These are phyloP conservation scores for Mycena belliarum DNA, from an alignment of 768 basidiomycete species.

Conservation along the genomic window DNA sequence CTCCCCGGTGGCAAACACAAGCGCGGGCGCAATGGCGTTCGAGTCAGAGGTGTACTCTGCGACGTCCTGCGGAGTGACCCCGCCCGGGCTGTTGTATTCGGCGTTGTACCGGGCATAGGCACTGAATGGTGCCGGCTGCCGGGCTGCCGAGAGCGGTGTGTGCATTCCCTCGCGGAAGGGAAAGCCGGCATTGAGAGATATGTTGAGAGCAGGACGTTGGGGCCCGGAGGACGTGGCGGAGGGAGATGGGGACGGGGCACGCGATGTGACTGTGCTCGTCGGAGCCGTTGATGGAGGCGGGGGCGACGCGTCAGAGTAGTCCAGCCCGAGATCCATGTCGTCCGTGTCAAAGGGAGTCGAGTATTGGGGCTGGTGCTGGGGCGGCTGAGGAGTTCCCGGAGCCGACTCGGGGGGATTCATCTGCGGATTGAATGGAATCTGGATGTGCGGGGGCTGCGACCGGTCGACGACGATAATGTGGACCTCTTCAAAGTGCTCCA, in stretches of 20 bases:
- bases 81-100: slow-evolving; percentile 13
- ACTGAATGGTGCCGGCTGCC: slow-evolving; percentile 9
- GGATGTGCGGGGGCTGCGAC: slow-evolving; percentile 39
- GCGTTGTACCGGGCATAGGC: slow-evolving; percentile 18
- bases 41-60: slow-evolving; percentile 3
- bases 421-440: slow-evolving; percentile 49
- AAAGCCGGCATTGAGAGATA: slow-evolving; percentile 18
- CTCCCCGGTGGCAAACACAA: slow-evolving; percentile 19
- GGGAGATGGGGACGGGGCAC: slow-evolving; percentile 18
- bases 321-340: slow-evolving; percentile 82
- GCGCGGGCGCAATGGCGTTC: slow-evolving; percentile 12
- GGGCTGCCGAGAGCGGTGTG: slow-evolving; percentile 6
- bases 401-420: slow-evolving; percentile 29
- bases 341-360: slow-evolving; percentile 65
- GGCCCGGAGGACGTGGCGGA: slow-evolving; percentile 15
- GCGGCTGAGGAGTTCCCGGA: slow-evolving; percentile 25
- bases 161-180: slow-evolving; percentile 10
- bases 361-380: slow-evolving; percentile 34
- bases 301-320: slow-evolving; percentile 48
- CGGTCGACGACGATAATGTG: slow-evolving; percentile 77
- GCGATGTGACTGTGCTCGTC: slow-evolving; percentile 20
- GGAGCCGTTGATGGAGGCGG: slow-evolving; percentile 26
- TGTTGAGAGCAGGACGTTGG: slow-evolving; percentile 22
- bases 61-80: slow-evolving; percentile 5
- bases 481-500: slow-evolving; percentile 91